phyloP scores from a whole-genome alignment of 2,329 filamentous ascomycete species.

The Emergomyces orientalis region DNA sequence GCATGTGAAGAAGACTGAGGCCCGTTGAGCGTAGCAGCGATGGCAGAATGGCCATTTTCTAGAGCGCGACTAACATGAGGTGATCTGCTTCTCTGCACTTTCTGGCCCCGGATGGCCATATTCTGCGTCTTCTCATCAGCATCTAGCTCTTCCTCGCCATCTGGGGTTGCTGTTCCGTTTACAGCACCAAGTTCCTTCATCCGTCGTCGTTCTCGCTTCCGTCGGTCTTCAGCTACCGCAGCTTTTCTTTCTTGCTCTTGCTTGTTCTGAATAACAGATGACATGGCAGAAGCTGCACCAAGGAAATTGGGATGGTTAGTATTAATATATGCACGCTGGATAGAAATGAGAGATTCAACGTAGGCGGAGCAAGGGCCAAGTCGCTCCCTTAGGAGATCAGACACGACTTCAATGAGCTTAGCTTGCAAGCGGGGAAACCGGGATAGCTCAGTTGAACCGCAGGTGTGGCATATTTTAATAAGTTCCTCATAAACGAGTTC shows the following conservation, averaged over 20 bases:
- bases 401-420: slow-evolving; percentile 96
- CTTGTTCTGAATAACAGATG: slow-evolving; percentile 86
- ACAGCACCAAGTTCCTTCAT: slow-evolving; percentile 68
- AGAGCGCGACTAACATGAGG: slow-evolving; percentile 56
- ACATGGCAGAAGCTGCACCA: slow-evolving; percentile 93
- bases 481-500: slow-evolving; percentile 97
- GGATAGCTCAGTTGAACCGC: slow-evolving; percentile 85
- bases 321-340: slow-evolving; percentile 97
- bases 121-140: slow-evolving; percentile 33
- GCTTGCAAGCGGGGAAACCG: slow-evolving; percentile 87
- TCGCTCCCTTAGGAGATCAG: slow-evolving; percentile 84
- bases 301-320: slow-evolving; percentile 99
- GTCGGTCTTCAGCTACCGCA: slow-evolving; percentile 70
- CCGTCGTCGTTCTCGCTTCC: slow-evolving; percentile 72
- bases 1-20: slow-evolving; percentile 46
- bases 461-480: slow-evolving; percentile 99
- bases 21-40: slow-evolving; percentile 60
- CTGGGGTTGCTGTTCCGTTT: slow-evolving; percentile 63
- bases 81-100: slow-evolving; percentile 67
- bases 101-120: slow-evolving; percentile 54
- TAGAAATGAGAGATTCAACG: slow-evolving; percentile 92
- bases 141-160: slow-evolving; percentile 52
- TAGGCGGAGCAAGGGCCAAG: slow-evolving; percentile 82
- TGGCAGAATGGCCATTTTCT: slow-evolving; percentile 53
- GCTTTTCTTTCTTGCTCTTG: slow-evolving; percentile 86